These are phyloP conservation scores for Crithidia fasciculata DNA, from an alignment of 208 protist species.

Conservation along the genomic window DNA sequence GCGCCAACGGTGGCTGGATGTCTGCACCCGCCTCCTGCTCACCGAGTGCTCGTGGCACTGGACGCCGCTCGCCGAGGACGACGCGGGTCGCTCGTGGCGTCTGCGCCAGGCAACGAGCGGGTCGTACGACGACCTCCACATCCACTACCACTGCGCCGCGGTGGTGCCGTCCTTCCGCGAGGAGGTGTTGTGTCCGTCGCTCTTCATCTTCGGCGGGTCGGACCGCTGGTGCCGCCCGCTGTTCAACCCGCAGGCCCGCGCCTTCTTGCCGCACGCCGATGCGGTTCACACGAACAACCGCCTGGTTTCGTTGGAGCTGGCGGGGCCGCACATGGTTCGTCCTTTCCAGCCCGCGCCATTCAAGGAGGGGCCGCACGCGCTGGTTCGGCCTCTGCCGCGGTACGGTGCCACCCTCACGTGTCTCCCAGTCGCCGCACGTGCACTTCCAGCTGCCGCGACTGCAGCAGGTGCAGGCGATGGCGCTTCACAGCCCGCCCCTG, in stretches of 20 bases:
- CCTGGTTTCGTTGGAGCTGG: constrained; percentile 44
- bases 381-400: constrained; percentile 51
- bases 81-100: constrained; percentile 20
- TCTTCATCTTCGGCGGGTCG: constrained; percentile 59
- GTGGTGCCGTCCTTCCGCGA: constrained; percentile 27
- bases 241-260: constrained; percentile 38
- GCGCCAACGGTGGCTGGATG: constrained; percentile 51
- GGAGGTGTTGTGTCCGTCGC: constrained; percentile 24
- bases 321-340: constrained; percentile 44
- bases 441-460: no score
- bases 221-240: constrained; percentile 28
- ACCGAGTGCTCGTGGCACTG: constrained; percentile 65
- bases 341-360: constrained; percentile 46
- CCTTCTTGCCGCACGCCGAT: constrained; percentile 45
- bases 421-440: constrained; percentile 1
- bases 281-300: constrained; percentile 19
- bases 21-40: constrained; percentile 39
- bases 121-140: constrained; percentile 43
- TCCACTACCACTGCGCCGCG: constrained; percentile 60
- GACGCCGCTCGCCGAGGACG: constrained; percentile 41
- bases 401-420: constrained; percentile 58
- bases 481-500: neutral
- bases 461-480: no score
- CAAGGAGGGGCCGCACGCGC: constrained; percentile 51
- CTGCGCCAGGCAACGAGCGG: constrained; percentile 31